Evolutionary conservation across 2,329 filamentous ascomycete species (phyloP).

Genomic region (Microsporum ferrugineum): DNA sequence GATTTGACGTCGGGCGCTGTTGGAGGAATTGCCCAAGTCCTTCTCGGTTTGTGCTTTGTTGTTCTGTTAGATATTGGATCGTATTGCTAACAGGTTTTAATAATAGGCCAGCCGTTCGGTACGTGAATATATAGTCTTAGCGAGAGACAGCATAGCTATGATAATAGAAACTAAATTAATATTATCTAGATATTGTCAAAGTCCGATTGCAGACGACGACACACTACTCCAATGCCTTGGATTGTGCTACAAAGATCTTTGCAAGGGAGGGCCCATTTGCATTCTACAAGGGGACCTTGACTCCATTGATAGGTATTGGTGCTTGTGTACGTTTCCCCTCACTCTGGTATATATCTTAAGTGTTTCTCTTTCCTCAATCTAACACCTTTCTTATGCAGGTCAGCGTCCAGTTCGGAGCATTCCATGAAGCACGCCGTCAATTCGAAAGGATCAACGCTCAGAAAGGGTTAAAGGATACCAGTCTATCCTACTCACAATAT

Average conservation of each 20-base stretch:
- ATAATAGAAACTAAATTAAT: not conserved
- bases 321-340: constrained; percentile 56
- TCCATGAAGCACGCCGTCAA: constrained; percentile 79
- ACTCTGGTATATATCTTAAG: not conserved
- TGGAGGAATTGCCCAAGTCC: constrained; percentile 84
- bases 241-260: constrained; percentile 74
- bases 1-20: constrained; percentile 84
- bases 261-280: constrained; percentile 76
- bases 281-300: constrained; percentile 98
- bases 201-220: constrained; percentile 86
- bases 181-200: constrained; percentile 72
- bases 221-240: constrained; percentile 66
- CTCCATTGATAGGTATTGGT: constrained; percentile 87
- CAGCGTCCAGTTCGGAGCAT: constrained; percentile 96
- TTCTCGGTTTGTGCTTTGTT: constrained; percentile 59
- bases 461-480: constrained; percentile 27
- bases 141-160: not conserved
- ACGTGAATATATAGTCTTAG: constrained; percentile 14
- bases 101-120: constrained; percentile 54
- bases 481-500: constrained; percentile 73
- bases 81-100: not conserved
- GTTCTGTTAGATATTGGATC: not conserved
- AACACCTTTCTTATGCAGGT: constrained; percentile 29
- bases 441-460: constrained; percentile 64
- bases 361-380: not conserved